Evolutionary conservation across 768 basidiomycete genomes (phyloP), one percentile per base, ranked within the genome.

Genomic region (Lyophyllum shimeji): DNA sequence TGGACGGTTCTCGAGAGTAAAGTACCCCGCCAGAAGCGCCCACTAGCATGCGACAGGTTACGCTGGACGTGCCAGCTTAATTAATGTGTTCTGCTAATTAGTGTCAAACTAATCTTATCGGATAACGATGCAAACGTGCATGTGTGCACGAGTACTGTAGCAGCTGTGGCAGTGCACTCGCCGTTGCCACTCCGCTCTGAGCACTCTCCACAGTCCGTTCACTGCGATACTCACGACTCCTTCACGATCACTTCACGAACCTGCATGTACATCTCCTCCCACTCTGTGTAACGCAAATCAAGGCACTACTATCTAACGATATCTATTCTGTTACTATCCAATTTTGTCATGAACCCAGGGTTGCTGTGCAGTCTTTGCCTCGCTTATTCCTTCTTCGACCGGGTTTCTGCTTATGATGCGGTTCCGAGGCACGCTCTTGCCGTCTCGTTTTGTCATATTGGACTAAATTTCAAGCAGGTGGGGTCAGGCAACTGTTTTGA

Each of bases 401-500:
- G 42, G 54, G 64, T 61, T 44, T 27, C 33, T 15, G 67, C 68
- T 11, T 68, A 65, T 50, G 64, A 69, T 23, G 59, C 64, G 45
- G 45, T 42, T 43, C 60, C 71, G 51, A 67, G 71, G 71, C 69
- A 23, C 39, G 62, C 50, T 45, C 12, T n/a, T 20, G 20, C 3
- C 2, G 8, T 29, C 34, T n/a, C 17, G 27, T 48, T 44, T 18
- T 39, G 7, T 24, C 6, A 20, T 2, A 18, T 21, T 27, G 15
- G 2, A 4, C 49, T 37, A 20, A 46, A 48, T 11, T 39, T 24
- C 24, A 25, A 9, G 31, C 57, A 95, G 94, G 76, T 96, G 94
- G 94, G 94, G 87, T 25, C 91, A 93, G 60, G 89, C 90, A 4
- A 72, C 76, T 0, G 79, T 83, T 18, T 63, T 87, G 42, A 67